Percentiles rank a stretch among this genome's conserved stretches.
Conservation (phyloP, 257 asterid species). For the Solanum habrochaites region DNA sequence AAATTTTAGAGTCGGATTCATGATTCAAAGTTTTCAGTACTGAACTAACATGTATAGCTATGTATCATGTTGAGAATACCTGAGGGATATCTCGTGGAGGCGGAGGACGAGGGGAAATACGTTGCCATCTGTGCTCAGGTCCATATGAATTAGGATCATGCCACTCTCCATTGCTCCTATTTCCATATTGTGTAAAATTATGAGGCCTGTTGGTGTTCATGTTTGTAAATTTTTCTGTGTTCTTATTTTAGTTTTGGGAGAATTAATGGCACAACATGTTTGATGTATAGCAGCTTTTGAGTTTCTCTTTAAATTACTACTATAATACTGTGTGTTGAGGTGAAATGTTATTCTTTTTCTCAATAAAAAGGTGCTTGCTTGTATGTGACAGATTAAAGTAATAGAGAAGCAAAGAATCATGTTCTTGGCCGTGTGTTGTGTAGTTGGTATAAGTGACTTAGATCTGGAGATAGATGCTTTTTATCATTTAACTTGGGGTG, state of each 20-base stretch:
- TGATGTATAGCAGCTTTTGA: not conserved
- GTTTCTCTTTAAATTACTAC: not conserved
- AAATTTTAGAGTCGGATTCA: not conserved
- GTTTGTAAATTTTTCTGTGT: not conserved
- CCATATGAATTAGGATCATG: not conserved
- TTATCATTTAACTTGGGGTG: not conserved
- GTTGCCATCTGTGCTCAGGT: not conserved
- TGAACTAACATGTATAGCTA: not conserved
- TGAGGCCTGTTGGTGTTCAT: not conserved
- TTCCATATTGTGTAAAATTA: not conserved
- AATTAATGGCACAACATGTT: not conserved
- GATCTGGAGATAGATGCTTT: not conserved
- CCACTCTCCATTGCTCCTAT: not conserved
- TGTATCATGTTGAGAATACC: not conserved
- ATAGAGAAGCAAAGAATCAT: slow-evolving; percentile 29
- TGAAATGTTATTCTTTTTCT: not conserved
- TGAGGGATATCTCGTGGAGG: not conserved
- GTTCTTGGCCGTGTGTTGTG: slow-evolving; percentile 10
- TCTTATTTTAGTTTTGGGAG: not conserved
- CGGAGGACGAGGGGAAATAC: not conserved
- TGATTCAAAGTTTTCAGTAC: not conserved
- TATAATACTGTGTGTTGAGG: not conserved
- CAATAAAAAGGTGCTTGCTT: slow-evolving; percentile 7
- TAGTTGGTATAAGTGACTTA: not conserved
- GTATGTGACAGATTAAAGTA: not conserved